A percentile compares a stretch with the other conserved stretches of the same genome.
Conservation (phyloP, 176 grass and related monocot genomes). For the Paspalum vaginatum region DNA sequence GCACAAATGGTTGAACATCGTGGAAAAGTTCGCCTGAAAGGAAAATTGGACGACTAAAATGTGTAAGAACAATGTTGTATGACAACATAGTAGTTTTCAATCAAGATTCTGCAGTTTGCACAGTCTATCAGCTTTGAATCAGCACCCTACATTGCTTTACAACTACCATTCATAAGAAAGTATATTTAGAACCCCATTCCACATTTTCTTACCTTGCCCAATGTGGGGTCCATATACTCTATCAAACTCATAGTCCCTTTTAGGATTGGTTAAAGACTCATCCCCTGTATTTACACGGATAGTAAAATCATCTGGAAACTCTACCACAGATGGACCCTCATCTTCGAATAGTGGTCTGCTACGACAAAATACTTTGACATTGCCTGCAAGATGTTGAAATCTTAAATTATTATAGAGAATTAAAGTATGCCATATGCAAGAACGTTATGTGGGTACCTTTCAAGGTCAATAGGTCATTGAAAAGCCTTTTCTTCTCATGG, state of each 20-base stretch:
- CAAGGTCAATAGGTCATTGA: conserved; percentile 88
- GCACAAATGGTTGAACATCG: conserved; percentile 95
- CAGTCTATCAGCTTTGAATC: conserved; percentile 3
- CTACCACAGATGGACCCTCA: conserved; percentile 69
- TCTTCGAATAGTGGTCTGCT: conserved; percentile 89
- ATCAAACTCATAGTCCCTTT: conserved; percentile 98
- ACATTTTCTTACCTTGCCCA: conserved; percentile 70
- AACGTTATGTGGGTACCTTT: conserved; percentile 59
- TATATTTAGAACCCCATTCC: conserved; percentile 5
- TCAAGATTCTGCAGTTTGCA: conserved; percentile 17
- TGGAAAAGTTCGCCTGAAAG: conserved; percentile 87
- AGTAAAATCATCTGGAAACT: conserved; percentile 95
- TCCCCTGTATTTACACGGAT: conserved; percentile 91
- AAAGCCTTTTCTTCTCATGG: conserved; percentile 93
- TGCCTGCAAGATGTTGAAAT: conserved; percentile 67
- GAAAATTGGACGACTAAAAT: conserved; percentile 28
- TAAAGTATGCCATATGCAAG: conserved; percentile 25
- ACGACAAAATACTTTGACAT: conserved; percentile 92
- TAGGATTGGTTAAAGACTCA: conserved; percentile 87
- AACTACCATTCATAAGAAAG: conserved; percentile 8
- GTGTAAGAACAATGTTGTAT: conserved; percentile 28
- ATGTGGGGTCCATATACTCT: conserved; percentile 94
- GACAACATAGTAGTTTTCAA: neutral
- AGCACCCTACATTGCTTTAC: neutral
- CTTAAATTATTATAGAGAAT: conserved; percentile 1